Conservation (phyloP, 805 yeast genomes). For the Pichia heedii region DNA sequence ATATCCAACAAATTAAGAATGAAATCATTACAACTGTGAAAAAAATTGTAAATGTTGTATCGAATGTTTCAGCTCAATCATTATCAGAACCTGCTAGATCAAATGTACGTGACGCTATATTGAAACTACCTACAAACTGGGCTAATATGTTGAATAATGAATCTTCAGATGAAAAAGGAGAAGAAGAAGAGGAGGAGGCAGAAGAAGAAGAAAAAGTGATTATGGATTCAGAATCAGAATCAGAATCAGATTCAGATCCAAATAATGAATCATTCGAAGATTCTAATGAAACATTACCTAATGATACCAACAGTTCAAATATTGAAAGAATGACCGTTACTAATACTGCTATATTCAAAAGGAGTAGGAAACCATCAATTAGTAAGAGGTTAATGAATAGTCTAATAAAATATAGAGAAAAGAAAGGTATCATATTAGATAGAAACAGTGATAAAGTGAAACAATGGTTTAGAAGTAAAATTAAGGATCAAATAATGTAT, state of each 20-base stretch:
- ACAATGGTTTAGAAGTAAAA: constrained; percentile 22
- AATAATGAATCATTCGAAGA: constrained; percentile 10
- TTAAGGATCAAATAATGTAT: constrained; percentile 22
- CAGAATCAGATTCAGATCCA: constrained; percentile 9
- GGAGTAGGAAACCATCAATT: constrained; percentile 11
- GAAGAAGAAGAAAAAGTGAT: constrained; percentile 9
- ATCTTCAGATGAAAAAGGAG: constrained; percentile 13
- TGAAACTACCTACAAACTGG: constrained; percentile 71
- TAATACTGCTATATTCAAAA: constrained; percentile 9
- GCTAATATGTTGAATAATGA: constrained; percentile 28
- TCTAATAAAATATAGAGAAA: constrained; percentile 20
- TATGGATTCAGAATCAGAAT: constrained; percentile 6
- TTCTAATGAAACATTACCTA: constrained; percentile 12
- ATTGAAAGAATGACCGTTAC: constrained; percentile 10
- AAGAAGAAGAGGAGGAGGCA: constrained; percentile 8
- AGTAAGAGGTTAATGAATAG: constrained; percentile 23
- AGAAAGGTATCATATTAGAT: constrained; percentile 7
- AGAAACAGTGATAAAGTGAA: constrained; percentile 9
- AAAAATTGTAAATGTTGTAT: constrained; percentile 76
- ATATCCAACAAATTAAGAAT: constrained; percentile 47
- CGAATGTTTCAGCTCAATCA: constrained; percentile 72
- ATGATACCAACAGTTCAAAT: constrained; percentile 10
- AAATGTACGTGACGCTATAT: constrained; percentile 68
- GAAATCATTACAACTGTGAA: constrained; percentile 86
- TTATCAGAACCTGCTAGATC: constrained; percentile 72